A percentile compares a stretch with the other conserved stretches of the same genome.
These are phyloP conservation scores for Calamus simplicifolius DNA, from an alignment of 176 grass and related monocot species.

Conservation along the genomic window DNA sequence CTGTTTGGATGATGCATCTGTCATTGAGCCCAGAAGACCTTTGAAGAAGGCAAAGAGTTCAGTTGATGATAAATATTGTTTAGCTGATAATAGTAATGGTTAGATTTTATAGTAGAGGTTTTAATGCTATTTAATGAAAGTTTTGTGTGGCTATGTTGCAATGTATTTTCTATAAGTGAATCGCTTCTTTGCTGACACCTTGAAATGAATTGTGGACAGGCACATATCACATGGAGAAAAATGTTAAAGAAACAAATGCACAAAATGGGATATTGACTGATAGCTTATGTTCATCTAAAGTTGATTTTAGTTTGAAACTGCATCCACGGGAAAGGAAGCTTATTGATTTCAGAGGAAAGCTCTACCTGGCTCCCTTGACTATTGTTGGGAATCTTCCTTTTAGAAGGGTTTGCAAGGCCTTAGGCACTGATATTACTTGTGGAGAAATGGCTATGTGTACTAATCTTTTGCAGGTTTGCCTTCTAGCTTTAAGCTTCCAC, in stretches of 20 bases:
- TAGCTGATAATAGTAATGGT: slow-evolving; percentile 30
- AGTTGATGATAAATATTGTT: slow-evolving; percentile 32
- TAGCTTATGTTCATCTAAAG: slow-evolving; percentile 32
- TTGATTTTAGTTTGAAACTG: slow-evolving; percentile 36
- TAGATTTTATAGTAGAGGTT: no score
- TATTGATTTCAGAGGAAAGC: slow-evolving; percentile 81
- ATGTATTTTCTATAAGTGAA: no score
- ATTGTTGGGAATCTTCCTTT: slow-evolving; percentile 97
- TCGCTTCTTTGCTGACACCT: neutral
- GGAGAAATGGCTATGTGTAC: slow-evolving; percentile 99
- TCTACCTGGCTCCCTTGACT: slow-evolving; percentile 84
- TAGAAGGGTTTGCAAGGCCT: slow-evolving; percentile 73
- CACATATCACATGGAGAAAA: slow-evolving; percentile 13
- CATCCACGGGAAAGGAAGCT: slow-evolving; percentile 78
- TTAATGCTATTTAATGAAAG: no score
- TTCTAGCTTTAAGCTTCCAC: neutral
- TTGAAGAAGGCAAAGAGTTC: slow-evolving; percentile 73
- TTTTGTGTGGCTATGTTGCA: no score
- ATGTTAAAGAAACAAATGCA: slow-evolving; percentile 36
- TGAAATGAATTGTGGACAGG: slow-evolving; percentile 29
- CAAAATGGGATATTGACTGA: slow-evolving; percentile 30
- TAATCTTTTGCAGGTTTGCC: slow-evolving; percentile 88
- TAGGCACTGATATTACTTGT: slow-evolving; percentile 91
- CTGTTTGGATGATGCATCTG: slow-evolving; percentile 28
- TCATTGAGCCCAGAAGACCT: slow-evolving; percentile 38